Conservation (phyloP, 2,329 filamentous ascomycete genomes). For the Claviceps humidiphila region DNA sequence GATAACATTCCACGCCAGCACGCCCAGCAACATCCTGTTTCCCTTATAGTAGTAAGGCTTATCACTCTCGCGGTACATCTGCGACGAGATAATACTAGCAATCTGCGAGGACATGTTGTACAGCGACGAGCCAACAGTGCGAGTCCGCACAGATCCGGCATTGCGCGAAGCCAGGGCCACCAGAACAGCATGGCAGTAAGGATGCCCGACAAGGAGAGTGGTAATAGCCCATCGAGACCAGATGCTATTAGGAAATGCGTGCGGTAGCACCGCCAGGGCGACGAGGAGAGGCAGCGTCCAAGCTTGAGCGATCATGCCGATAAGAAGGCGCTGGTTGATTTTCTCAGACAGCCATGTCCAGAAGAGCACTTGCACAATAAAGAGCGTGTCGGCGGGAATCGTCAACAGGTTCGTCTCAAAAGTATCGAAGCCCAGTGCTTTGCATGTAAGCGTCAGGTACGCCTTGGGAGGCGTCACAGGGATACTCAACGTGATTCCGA, state of each 20-base stretch:
- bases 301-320: slow-evolving; percentile 31
- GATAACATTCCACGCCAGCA: slow-evolving; percentile 33
- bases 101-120: slow-evolving; percentile 36
- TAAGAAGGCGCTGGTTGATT: slow-evolving; percentile 24
- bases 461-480: slow-evolving; percentile 30
- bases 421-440: slow-evolving; percentile 33
- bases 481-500: slow-evolving; percentile 34
- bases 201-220: slow-evolving; percentile 20
- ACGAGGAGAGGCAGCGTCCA: slow-evolving; percentile 42
- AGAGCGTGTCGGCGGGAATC: slow-evolving; percentile 32
- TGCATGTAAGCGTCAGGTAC: slow-evolving; percentile 40
- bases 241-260: slow-evolving; percentile 9
- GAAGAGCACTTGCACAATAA: slow-evolving; percentile 26
- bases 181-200: slow-evolving; percentile 25
- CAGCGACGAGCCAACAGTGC: slow-evolving; percentile 42
- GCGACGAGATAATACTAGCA: slow-evolving; percentile 15
- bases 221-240: slow-evolving; percentile 21
- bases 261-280: slow-evolving; percentile 25
- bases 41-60: slow-evolving; percentile 23
- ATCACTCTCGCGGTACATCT: slow-evolving; percentile 29
- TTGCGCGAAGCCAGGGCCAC: slow-evolving; percentile 46
- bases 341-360: slow-evolving; percentile 32
- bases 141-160: slow-evolving; percentile 42
- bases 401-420: slow-evolving; percentile 38
- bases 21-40: slow-evolving; percentile 35